Base-by-base conservation (phyloP, 2,329 filamentous ascomycete species). In the Arthrobotrys entomopaga region DNA sequence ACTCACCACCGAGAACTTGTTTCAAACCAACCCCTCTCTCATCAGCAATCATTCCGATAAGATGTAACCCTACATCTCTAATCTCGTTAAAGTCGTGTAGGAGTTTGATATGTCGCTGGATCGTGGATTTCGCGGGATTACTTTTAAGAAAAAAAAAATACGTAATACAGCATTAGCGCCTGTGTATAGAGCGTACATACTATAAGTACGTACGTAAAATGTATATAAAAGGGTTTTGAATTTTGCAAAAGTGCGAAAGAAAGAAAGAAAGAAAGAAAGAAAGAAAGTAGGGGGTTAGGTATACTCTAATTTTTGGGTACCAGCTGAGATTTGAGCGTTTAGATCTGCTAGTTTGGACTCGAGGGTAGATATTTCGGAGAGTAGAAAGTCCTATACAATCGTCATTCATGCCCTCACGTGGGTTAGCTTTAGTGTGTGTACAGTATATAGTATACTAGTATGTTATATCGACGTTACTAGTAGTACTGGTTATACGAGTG, bases 51-150 rank as follows among this genome's bases (percentile, higher is more conserved):
- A 91, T 81, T 0, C 88, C 88, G 81, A 91, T 85, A 29, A 91
- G 79, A 0, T 88, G 89, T 78, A 88, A 85, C 0, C 86, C 89
- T 6, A 90, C 83, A 80, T 91, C 89, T 76, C 88, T 87, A 77
- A 91, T 87, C 80, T 90, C 89, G 78, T 91, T 91, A 81, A 91
- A 91, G 67, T 86, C 83, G 76, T 90, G 88, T 34, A 91, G 82
- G 2, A 89, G 82, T 70, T 84, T 84, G 78, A 91, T 91, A 79
- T 91, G 89, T 34, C 82, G 82, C 63, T 87, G 85, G 59, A 90
- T 86, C 8, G 87, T 86, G 19, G 82, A 81, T 46, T 85, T 82
- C 0, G 87, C 83, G 10, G 84, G 82, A 13, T 77, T 80, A 34
- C 70, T 75, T 82, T 79, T 15, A 10, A 53, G 11, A 56, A 50